A percentile compares a stretch with the other conserved stretches of the same genome.
phyloP scores from a whole-genome alignment of 2,329 filamentous ascomycete genomes.

The Fusarium fujikuroi region DNA sequence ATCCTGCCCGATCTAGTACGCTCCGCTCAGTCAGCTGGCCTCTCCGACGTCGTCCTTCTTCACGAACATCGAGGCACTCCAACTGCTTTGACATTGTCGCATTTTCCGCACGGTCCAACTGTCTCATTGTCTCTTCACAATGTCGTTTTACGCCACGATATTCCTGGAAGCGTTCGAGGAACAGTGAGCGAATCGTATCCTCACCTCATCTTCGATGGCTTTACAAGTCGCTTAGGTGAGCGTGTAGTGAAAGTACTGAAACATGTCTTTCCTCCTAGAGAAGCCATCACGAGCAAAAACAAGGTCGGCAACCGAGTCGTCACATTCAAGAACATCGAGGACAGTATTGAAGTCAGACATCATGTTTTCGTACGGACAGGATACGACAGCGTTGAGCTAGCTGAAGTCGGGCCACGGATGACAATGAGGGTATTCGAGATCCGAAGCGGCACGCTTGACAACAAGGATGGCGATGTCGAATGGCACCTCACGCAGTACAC shows the following conservation, averaged over 20 bases:
- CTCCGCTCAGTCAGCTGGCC: conserved; percentile 81
- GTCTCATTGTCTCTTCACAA: conserved; percentile 88
- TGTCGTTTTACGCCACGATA: conserved; percentile 90
- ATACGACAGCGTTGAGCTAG: conserved; percentile 87
- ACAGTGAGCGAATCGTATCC: conserved; percentile 94
- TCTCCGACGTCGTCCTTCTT: conserved; percentile 86
- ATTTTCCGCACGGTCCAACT: conserved; percentile 87
- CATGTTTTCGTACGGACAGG: conserved; percentile 92
- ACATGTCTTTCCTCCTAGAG: conserved; percentile 91
- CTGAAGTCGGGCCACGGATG: conserved; percentile 93
- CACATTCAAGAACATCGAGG: conserved; percentile 93
- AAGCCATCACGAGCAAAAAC: conserved; percentile 73
- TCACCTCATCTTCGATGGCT: conserved; percentile 95
- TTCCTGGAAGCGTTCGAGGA: conserved; percentile 85
- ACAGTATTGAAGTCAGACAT: conserved; percentile 87
- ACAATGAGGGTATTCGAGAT: conserved; percentile 98
- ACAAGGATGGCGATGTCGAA: conserved; percentile 94
- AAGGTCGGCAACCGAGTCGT: conserved; percentile 91
- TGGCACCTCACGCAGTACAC: conserved; percentile 98
- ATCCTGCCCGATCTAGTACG: conserved; percentile 86
- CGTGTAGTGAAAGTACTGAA: conserved; percentile 91
- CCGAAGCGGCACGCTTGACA: conserved; percentile 88
- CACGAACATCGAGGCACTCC: conserved; percentile 95
- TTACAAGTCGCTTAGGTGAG: conserved; percentile 81
- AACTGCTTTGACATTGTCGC: conserved; percentile 86